Evolutionary conservation across 305 asterid genomes (phyloP).

Genomic region (Fraxinus paxiana): DNA sequence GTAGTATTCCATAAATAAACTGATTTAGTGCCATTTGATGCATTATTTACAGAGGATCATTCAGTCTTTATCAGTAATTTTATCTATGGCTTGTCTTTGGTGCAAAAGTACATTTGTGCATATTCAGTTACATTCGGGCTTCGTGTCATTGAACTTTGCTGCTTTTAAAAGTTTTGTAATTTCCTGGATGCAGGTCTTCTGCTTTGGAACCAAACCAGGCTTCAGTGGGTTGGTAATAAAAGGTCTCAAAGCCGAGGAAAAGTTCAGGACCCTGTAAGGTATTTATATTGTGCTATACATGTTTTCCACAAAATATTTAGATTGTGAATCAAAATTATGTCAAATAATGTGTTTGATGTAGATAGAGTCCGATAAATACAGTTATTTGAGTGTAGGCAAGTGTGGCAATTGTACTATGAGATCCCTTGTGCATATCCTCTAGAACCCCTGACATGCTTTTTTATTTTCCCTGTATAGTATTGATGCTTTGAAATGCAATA

Average conservation of each 20-base stretch:
- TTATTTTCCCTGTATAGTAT: not conserved
- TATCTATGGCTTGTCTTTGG: not conserved
- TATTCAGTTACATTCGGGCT: not conserved
- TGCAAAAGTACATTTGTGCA: not conserved
- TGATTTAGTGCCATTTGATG: not conserved
- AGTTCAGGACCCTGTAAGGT: constrained; percentile 49
- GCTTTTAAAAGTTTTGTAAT: not conserved
- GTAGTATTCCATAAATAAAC: not conserved
- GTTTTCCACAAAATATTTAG: not conserved
- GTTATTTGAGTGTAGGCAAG: not conserved
- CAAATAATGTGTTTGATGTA: not conserved
- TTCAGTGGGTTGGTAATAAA: constrained; percentile 50
- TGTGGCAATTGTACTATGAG: not conserved
- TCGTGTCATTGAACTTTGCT: not conserved
- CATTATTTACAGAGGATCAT: not conserved
- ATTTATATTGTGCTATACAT: not conserved
- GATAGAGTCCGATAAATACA: not conserved
- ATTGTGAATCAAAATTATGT: not conserved
- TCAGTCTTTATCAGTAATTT: not conserved
- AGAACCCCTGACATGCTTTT: not conserved
- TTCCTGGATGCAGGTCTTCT: constrained; percentile 44
- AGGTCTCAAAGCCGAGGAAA: constrained; percentile 31
- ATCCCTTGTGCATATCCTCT: not conserved
- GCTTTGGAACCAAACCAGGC: constrained; percentile 64
- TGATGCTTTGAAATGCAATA: not conserved